Evolutionary conservation across 495 filamentous ascomycete genomes (phyloP).

Genomic region (Trichoderma asperelloides): DNA sequence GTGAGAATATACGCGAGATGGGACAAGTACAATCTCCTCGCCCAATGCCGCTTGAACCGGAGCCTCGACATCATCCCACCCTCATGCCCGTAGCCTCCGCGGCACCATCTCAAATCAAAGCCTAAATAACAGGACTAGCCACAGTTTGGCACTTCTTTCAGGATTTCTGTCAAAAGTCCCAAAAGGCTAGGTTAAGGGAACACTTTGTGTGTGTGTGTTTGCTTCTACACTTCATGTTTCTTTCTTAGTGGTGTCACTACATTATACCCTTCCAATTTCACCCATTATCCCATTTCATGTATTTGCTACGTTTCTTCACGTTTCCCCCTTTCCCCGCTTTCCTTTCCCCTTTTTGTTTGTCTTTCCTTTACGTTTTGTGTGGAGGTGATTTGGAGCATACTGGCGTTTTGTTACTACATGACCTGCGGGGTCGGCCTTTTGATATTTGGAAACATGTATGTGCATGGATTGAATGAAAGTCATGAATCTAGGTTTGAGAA

Average conservation of each 20-base stretch:
- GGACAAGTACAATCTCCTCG: background rate
- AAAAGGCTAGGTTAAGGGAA: background rate
- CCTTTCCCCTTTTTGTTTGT: background rate
- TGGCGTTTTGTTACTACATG: background rate
- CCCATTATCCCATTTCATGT: background rate
- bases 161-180: background rate
- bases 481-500: background rate
- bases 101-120: conserved; percentile 6
- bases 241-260: background rate
- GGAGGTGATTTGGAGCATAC: background rate
- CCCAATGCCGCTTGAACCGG: background rate
- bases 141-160: background rate
- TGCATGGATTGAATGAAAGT: background rate
- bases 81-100: background rate
- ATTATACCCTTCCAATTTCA: background rate
- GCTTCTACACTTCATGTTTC: background rate
- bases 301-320: background rate
- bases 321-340: background rate
- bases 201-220: background rate
- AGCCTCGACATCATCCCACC: background rate
- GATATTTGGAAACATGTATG: background rate
- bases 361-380: background rate
- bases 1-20: background rate
- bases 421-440: background rate
- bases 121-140: background rate